Conservation (phyloP, 2,329 filamentous ascomycete species). For the Diaporthe aspalathi region DNA sequence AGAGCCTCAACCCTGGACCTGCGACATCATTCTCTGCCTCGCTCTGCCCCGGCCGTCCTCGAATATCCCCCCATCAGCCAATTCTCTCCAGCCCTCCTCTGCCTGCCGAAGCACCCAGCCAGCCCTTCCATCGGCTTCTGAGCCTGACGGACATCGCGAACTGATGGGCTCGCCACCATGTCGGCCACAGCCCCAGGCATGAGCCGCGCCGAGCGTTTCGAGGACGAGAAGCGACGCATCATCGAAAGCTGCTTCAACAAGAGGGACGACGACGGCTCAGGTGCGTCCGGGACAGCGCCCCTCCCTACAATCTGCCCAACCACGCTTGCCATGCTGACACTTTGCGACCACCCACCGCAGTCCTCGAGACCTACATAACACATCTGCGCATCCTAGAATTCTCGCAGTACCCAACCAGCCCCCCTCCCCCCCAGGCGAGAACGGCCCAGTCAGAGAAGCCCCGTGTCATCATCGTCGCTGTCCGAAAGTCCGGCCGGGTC, state of each 20-base stretch:
- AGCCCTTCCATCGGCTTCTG: not conserved
- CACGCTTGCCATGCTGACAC: constrained; percentile 38
- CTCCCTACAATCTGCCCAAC: constrained; percentile 28
- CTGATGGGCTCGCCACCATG: constrained; percentile 34
- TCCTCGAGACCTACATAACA: constrained; percentile 95
- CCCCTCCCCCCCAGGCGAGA: constrained; percentile 82
- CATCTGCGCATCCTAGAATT: constrained; percentile 94
- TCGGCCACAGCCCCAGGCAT: constrained; percentile 40
- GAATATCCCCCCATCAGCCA: constrained; percentile 1
- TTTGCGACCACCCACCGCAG: constrained; percentile 56
- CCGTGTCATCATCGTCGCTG: constrained; percentile 91
- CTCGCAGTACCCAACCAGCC: constrained; percentile 81
- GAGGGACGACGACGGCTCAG: constrained; percentile 85
- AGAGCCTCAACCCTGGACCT: constrained; percentile 24
- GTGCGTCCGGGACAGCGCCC: constrained; percentile 61
- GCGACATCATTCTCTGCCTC: constrained; percentile 23
- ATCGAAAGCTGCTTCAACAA: constrained; percentile 95
- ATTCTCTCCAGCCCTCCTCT: not conserved
- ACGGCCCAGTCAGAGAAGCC: constrained; percentile 82
- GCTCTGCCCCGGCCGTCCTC: not conserved
- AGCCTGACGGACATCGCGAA: constrained; percentile 22
- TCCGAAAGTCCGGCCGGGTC: constrained; percentile 90
- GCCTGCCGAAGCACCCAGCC: not conserved
- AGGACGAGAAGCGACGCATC: constrained; percentile 96
- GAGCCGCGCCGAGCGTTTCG: constrained; percentile 82